A percentile compares a stretch with the other conserved stretches of the same genome.
Conservation (phyloP, 2,329 filamentous ascomycete species). For the Ceratocystis albifundus region DNA sequence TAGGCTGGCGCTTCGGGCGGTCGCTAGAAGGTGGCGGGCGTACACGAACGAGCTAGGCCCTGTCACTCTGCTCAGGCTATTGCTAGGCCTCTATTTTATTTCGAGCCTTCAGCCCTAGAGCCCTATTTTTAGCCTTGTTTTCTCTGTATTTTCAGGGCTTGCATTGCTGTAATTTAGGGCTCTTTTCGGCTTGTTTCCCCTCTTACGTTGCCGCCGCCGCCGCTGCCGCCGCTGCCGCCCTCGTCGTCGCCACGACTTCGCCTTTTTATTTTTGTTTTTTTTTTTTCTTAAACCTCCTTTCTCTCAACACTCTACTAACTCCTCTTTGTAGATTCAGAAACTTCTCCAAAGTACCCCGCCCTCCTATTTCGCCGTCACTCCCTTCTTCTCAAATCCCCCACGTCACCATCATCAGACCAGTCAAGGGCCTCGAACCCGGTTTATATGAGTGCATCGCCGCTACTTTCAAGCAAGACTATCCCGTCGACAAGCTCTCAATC, state of each 20-base stretch:
- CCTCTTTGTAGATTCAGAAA: constrained; percentile 37
- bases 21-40: background rate
- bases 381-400: constrained; percentile 52
- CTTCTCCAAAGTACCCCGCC: constrained; percentile 40
- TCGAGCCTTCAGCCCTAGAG: background rate
- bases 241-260: background rate
- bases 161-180: background rate
- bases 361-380: constrained; percentile 42
- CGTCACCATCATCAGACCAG: constrained; percentile 82
- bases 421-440: constrained; percentile 81
- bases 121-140: background rate
- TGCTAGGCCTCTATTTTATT: background rate
- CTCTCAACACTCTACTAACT: background rate
- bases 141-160: background rate
- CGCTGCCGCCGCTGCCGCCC: background rate
- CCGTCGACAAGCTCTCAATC: constrained; percentile 61
- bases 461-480: constrained; percentile 73
- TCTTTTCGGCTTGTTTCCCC: background rate
- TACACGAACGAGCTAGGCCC: background rate
- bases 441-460: constrained; percentile 88
- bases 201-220: background rate
- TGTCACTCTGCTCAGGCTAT: background rate
- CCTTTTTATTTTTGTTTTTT: background rate
- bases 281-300: background rate
- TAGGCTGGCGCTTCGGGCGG: background rate